Base-by-base conservation (phyloP, 2,329 filamentous ascomycete genomes). In the Zarea fungicola region DNA sequence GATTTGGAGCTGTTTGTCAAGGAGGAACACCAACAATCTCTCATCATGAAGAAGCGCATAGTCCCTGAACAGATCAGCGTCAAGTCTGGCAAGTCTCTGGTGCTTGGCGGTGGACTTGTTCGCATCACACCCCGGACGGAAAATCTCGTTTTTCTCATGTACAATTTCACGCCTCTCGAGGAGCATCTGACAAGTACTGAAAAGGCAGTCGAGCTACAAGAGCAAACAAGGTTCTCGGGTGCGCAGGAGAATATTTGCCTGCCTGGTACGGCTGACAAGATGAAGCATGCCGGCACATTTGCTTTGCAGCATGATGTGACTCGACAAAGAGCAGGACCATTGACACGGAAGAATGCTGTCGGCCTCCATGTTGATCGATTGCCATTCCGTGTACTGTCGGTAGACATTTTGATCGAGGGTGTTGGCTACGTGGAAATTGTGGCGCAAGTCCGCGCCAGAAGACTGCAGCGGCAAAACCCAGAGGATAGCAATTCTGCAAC, bases 381-480 rank as follows among this genome's bases (percentile, higher is more conserved):
- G 5, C 89, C 90, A 0, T 99, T 91, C 66, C 78, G 80, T 13
- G 82, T 97, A 2, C 76, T 93, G 52, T 82, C 85, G 8, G 78
- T 85, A 1, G 95, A 99, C 62, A 82, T 99, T 21, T 71, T 99
- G 13, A 83, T 99, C 42, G 92, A 97, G 64, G 90, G 93, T 2
- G 85, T 90, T 22, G 93, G 93, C 7, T 99, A 95, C 87, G 78
- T 99, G 3, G 93, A 99, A 67, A 66, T 99, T 34, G 84, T 83
- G 1, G 84, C 84, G 3, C 92, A 99, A 67, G 81, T 95, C 9
- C 81, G 92, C 43, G 79, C 75, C 14, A 77, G 67, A 60, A 71
- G 76, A 50, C 66, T 75, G 48, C 69, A 67, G 42, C 50, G 45
- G 35, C 18, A 13, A 28, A 26, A 11, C 28, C 9, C 54, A 26